phyloP scores from a whole-genome alignment of 2,329 filamentous ascomycete genomes.

The Cyanodermella asteris region DNA sequence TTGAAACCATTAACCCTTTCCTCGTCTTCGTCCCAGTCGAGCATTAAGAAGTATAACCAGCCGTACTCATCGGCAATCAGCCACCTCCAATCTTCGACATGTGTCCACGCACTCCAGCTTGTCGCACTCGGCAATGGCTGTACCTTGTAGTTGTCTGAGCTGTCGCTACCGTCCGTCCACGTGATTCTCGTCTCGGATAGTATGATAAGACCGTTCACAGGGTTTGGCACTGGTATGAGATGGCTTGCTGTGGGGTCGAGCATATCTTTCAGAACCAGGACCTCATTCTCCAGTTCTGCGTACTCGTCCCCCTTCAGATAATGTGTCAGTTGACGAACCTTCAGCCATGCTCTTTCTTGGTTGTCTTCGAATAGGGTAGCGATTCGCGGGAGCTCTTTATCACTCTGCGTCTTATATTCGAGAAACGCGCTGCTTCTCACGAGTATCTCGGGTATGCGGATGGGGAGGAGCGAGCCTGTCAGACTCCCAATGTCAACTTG shows the following conservation, averaged over 20 bases:
- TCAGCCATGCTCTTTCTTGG: constrained; percentile 31
- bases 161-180: constrained; percentile 75
- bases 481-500: too few relatives aligned
- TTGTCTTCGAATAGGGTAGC: constrained; percentile 45
- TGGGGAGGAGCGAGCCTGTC: too few relatives aligned
- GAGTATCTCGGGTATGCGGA: constrained; percentile 46
- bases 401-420: constrained; percentile 26
- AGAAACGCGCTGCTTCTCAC: constrained; percentile 46
- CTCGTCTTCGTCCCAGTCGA: constrained; percentile 40
- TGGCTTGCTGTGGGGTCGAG: constrained; percentile 38
- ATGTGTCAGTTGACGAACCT: constrained; percentile 32
- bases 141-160: constrained; percentile 41
- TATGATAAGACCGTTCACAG: constrained; percentile 48
- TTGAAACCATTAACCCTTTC: constrained; percentile 54
- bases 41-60: constrained; percentile 59
- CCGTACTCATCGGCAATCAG: constrained; percentile 88
- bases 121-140: constrained; percentile 45
- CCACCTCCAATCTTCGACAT: constrained; percentile 60
- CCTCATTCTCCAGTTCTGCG: constrained; percentile 32
- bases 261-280: constrained; percentile 27
- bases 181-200: constrained; percentile 62
- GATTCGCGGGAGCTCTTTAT: constrained; percentile 32
- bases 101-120: constrained; percentile 81
- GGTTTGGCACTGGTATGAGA: constrained; percentile 37
- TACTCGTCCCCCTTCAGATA: too few relatives aligned